Percentiles rank a stretch among this genome's conserved stretches.
Conservation (phyloP, 2,329 filamentous ascomycete species). For the Talaromyces funiculosus region DNA sequence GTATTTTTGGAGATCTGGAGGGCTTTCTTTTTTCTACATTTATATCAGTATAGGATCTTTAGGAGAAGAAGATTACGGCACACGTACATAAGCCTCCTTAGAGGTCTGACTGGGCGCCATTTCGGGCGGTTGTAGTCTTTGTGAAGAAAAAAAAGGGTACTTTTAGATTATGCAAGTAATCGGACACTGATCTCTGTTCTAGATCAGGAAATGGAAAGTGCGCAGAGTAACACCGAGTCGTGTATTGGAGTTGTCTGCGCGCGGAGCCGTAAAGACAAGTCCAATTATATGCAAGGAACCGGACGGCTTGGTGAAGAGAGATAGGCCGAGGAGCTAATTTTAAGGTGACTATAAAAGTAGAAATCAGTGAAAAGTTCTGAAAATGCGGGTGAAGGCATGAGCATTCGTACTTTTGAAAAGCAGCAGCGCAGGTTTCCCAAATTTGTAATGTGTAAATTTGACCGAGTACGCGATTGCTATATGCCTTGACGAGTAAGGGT, state of each 20-base stretch:
- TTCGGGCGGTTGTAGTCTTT: neutral
- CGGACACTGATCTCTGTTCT: neutral
- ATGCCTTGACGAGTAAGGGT: neutral
- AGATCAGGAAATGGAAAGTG: neutral
- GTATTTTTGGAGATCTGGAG: constrained; percentile 54
- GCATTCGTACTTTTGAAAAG: neutral
- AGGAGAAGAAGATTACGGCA: neutral
- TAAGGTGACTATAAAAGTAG: neutral
- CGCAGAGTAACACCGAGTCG: constrained; percentile 4
- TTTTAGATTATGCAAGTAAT: neutral
- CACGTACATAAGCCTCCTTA: constrained; percentile 4
- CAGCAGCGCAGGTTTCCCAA: neutral
- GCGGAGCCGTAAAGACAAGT: neutral
- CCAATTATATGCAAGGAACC: neutral
- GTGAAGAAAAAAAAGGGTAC: neutral
- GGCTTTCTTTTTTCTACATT: constrained; percentile 29
- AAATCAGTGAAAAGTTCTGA: neutral
- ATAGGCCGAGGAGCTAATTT: neutral
- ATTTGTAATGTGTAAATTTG: neutral
- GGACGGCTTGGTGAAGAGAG: neutral
- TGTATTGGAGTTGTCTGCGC: constrained; percentile 3
- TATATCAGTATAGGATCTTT: neutral
- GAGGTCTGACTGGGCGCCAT: constrained; percentile 10
- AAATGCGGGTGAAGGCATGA: neutral
- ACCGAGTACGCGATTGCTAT: neutral